Conservation (phyloP, 805 yeast species). For the Kazachstania taianensis region DNA sequence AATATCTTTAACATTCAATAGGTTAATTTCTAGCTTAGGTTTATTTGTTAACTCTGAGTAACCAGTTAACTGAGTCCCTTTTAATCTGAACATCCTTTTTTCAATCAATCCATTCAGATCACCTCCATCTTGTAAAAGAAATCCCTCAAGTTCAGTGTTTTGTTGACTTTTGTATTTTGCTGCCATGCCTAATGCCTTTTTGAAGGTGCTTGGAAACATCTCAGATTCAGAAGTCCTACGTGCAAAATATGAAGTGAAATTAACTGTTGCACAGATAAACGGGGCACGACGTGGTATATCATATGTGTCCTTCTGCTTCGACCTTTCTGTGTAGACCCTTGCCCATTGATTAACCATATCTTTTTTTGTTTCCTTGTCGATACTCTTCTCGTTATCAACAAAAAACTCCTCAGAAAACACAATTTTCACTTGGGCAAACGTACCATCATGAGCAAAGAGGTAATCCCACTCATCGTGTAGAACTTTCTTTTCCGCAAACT, state of each 20-base stretch:
- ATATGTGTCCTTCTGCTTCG: background rate
- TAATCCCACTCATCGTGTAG: slow-evolving; percentile 49
- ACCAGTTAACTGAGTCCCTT: slow-evolving; percentile 64
- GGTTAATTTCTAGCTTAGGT: slow-evolving; percentile 66
- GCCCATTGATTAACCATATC: slow-evolving; percentile 66
- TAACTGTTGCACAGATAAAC: slow-evolving; percentile 53
- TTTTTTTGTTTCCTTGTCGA: slow-evolving; percentile 4
- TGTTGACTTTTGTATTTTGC: slow-evolving; percentile 30
- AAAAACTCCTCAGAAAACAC: slow-evolving; percentile 24
- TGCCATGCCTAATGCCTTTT: slow-evolving; percentile 38
- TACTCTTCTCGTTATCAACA: slow-evolving; percentile 8
- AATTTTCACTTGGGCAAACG: slow-evolving; percentile 72
- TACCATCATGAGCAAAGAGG: slow-evolving; percentile 74
- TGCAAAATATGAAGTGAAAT: slow-evolving; percentile 57
- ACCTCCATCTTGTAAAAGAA: slow-evolving; percentile 82
- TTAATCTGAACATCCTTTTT: slow-evolving; percentile 63
- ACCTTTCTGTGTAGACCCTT: slow-evolving; percentile 10
- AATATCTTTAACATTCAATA: slow-evolving; percentile 49
- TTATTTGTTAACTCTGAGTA: slow-evolving; percentile 60
- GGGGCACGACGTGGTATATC: slow-evolving; percentile 34
- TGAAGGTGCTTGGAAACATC: slow-evolving; percentile 60
- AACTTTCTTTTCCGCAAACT: slow-evolving; percentile 41
- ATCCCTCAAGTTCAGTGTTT: slow-evolving; percentile 46
- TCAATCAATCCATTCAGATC: slow-evolving; percentile 62
- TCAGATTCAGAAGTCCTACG: slow-evolving; percentile 55